Base-by-base conservation (phyloP, 495 filamentous ascomycete species). In the Rhizodiscina lignyota region DNA sequence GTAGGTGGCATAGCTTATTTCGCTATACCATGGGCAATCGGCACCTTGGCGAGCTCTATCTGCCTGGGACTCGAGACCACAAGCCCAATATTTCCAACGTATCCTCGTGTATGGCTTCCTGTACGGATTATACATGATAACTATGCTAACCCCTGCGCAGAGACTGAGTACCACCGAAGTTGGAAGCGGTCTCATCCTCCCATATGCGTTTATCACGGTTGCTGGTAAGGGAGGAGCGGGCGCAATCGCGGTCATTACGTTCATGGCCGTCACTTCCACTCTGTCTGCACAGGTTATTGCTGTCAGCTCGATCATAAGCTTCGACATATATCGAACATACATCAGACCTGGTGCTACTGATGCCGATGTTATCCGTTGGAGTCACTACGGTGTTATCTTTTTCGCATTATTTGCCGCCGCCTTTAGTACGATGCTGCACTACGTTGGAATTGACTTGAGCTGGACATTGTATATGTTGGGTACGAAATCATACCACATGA, bases 181-280 rank as follows among this genome's bases (percentile, higher is more conserved):
- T 13, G 48, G 46, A 28, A 38, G 41, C 8, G 61, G 61, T 1
- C 45, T 64, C 0, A 55, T 60, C 5, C 44, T 64, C 2, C 61
- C 61, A 1, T 63, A 63, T 39, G 54, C 54, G 5, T 60, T 57
- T 1, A 49, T 58, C 0, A 52, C 61, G 0, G 54, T 64, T 17
- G 50, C 54, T n/a, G 61, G 61, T 0, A 60, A 57, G 38, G 58
- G 57, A 1, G 61, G 61, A 5, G 60, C 59, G 0, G 56, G 50
- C 1, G 60, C 52, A 1, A 47, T 60, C 1, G 42, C 62, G 0
- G 44, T 64, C 3, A 61, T 62, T 18, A 58, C 53, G 1, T 64
- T 64, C 48, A 64, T 64, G 60, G 59, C 60, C 5, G 51, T 54
- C 2, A 64, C 61, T 8, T 61, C 58, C 1, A 59, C 58, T 0